A percentile compares a stretch with the other conserved stretches of the same genome.
Conservation (phyloP, 2,329 filamentous ascomycete species). For the Neurospora crassa region DNA sequence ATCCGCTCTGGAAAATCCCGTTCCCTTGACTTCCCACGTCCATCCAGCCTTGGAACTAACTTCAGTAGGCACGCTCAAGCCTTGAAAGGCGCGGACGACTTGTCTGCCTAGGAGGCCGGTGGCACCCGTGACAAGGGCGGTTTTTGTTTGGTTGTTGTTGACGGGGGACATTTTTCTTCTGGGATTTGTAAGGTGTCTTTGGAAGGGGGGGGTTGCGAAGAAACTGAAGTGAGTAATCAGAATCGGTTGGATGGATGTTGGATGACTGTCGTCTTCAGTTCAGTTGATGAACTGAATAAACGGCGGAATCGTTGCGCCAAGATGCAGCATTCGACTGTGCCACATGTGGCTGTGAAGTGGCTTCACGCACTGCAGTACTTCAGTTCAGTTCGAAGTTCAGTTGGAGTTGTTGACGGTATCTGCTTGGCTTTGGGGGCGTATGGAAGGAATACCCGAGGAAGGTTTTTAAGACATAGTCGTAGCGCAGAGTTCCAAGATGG, state of each 20-base stretch:
- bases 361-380: background rate
- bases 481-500: background rate
- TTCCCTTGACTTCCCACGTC: slow-evolving; percentile 62
- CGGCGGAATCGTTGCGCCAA: background rate
- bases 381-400: no score
- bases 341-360: background rate
- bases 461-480: background rate
- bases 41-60: slow-evolving; percentile 22
- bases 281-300: background rate
- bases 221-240: background rate
- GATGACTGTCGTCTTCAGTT: background rate
- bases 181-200: slow-evolving; percentile 4
- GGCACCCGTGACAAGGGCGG: slow-evolving; percentile 71
- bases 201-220: background rate
- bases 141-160: slow-evolving; percentile 24
- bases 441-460: background rate
- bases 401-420: background rate
- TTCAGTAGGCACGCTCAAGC: background rate
- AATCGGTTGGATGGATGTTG: background rate
- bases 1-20: slow-evolving; percentile 64
- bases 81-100: slow-evolving; percentile 46
- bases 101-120: slow-evolving; percentile 77
- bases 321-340: background rate
- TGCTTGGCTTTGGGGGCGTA: background rate
- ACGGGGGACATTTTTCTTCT: slow-evolving; percentile 21